phyloP scores from a whole-genome alignment of 2,329 filamentous ascomycete genomes.

The Cladobotryum mycophilum region DNA sequence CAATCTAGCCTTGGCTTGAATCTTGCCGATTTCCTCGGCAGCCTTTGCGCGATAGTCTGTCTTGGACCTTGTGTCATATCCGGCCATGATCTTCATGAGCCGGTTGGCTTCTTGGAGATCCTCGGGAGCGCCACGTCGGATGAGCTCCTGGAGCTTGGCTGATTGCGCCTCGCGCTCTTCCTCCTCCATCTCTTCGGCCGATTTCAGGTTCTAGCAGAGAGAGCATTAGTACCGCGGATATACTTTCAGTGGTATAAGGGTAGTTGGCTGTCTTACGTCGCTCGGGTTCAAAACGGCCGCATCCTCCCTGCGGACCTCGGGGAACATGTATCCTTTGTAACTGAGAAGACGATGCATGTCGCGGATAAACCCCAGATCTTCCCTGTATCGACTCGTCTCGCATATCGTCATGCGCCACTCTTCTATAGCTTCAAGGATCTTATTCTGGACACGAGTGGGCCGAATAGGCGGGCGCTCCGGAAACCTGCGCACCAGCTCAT shows the following conservation, averaged over 20 bases:
- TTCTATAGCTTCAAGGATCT: constrained; percentile 93
- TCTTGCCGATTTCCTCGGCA: constrained; percentile 87
- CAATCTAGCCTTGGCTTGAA: constrained; percentile 90
- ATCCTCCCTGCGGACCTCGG: constrained; percentile 86
- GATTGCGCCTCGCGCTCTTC: constrained; percentile 93
- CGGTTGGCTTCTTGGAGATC: constrained; percentile 96
- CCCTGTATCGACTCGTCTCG: constrained; percentile 94
- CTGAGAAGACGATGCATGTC: constrained; percentile 95
- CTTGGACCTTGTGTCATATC: constrained; percentile 90
- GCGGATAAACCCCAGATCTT: constrained; percentile 89
- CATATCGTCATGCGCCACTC: constrained; percentile 99
- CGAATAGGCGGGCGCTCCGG: constrained; percentile 88
- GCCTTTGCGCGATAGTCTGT: constrained; percentile 98
- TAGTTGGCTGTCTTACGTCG: constrained; percentile 59
- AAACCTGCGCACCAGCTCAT: constrained; percentile 93
- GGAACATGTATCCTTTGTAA: constrained; percentile 96
- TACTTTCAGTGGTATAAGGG: background rate
- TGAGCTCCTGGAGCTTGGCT: constrained; percentile 96
- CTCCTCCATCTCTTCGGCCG: constrained; percentile 96
- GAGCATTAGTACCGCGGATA: constrained; percentile 1
- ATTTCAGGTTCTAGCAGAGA: constrained; percentile 71
- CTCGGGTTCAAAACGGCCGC: constrained; percentile 94
- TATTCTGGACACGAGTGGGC: constrained; percentile 77
- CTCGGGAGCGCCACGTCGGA: constrained; percentile 82
- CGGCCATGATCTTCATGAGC: constrained; percentile 99